Base-by-base conservation (phyloP, 768 basidiomycete species). In the Rubroboletus pulcherrimus region DNA sequence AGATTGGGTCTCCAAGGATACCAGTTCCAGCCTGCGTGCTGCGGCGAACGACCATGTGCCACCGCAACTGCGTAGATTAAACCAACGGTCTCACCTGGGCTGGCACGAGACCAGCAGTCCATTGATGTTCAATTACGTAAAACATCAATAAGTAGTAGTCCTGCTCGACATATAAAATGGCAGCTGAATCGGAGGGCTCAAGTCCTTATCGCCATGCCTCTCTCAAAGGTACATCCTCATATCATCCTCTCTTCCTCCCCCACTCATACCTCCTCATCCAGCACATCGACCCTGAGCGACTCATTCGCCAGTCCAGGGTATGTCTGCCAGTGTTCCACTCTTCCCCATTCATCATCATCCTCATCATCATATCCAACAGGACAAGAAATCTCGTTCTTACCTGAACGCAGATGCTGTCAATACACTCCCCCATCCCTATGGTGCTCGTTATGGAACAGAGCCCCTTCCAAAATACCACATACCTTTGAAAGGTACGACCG, bases 391-490 rank as follows among this genome's bases (percentile, higher is more conserved):
- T 17, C 60, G 61, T 37, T 67, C 72, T 53, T 56, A 63, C 39
- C 63, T 78, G n/a, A 76, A 73, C 41, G 64, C 70, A 14, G 66
- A 67, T 3, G 52, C 73, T 3, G 62, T 75, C 7, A 65, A 73
- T 37, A 56, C 69, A 1, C 42, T 77, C 10, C 54, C 64, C 0
- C 79, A 81, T 54, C 68, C 81, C 0, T 88, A 87, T 57, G 83
- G 81, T 24, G 81, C 78, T 19, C 81, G 85, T 42, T 89, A 89
- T 66, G 80, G 79, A 15, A 85, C 85, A n/a, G 67, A 64, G n/a
- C 77, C 85, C 19, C 72, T 91, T 50, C 88, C 89, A 15, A 91
- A 89, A 67, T 91, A 79, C 70, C 75, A 75, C 53, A 65, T 91
- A 9, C 80, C 87, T 0, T 73, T 75, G 38, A 84, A 80, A 74